Base-by-base conservation (phyloP, 2,329 filamentous ascomycete genomes). In the Phialophora expanda region DNA sequence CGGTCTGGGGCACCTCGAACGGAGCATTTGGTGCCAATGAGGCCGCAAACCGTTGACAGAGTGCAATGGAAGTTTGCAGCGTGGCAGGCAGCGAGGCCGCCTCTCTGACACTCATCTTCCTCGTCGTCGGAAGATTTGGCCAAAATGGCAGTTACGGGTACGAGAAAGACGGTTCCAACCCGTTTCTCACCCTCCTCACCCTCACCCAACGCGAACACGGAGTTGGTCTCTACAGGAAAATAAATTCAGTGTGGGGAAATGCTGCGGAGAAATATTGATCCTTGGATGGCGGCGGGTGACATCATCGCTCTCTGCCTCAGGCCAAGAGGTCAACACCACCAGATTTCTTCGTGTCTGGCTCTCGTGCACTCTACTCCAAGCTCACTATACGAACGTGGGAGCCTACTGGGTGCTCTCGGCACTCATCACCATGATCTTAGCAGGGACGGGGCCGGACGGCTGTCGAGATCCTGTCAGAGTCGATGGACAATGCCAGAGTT, bases 41-140 rank as follows among this genome's bases (percentile, higher is more conserved):
- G 4, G 67, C 62, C 7, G 63, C 62, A 50, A 69, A 69, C 41
- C 62, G 67, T 30, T 69, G 65, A 48, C 65, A 69, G 9, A 69
- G 65, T 9, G 56, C 32, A 32, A 69, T 65, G 7, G 65, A 69
- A 20, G 67, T 69, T 30, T 71, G 53, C 20, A 62, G 61, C 17
- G 61, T 58, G 74, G 75, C 50, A 54, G 59, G 24, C 38, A 65
- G 32, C 24, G 62, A 59, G 8, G 46, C 48, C 60, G 22, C 12
- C 24, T 7, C 22, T 14, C 5, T 41, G 8, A 30, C 32, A 57
- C 32, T 46, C 55, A 57, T 57, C 9, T n/a, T 11, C 12, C 26
- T 9, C n/a, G 28, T 20, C 28, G 12, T 20, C 11, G 20, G 9
- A 9, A 14, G 5, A 28, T 26, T 8, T 12, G 26, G 8, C 12